Conservation (phyloP, 2,329 filamentous ascomycete species). For the Drechslerella dactyloides region DNA sequence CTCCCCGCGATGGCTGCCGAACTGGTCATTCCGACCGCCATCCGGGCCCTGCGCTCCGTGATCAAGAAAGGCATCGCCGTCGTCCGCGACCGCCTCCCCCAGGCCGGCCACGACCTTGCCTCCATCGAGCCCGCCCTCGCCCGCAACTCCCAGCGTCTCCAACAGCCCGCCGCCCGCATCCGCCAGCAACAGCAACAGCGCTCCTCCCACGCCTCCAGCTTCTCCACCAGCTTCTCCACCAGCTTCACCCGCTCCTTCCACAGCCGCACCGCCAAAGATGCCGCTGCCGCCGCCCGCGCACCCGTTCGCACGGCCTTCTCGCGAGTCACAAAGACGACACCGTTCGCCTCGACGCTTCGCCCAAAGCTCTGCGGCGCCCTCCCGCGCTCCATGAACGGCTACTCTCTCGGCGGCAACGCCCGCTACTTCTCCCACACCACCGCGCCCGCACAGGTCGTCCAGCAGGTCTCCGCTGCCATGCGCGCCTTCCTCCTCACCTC, state of each 20-base stretch:
- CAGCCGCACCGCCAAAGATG: slow-evolving; percentile 56
- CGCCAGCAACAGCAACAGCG: slow-evolving; percentile 70
- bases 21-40: slow-evolving; percentile 48
- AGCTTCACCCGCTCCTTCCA: slow-evolving; percentile 56
- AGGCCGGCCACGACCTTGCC: slow-evolving; percentile 60
- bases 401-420: slow-evolving; percentile 73
- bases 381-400: slow-evolving; percentile 86
- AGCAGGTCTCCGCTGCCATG: slow-evolving; percentile 87
- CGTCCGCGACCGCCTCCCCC: slow-evolving; percentile 60
- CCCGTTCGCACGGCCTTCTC: slow-evolving; percentile 66
- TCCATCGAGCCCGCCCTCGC: slow-evolving; percentile 68
- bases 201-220: slow-evolving; percentile 68
- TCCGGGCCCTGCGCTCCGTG: slow-evolving; percentile 58
- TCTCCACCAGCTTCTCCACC: slow-evolving; percentile 63
- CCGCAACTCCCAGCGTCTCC: slow-evolving; percentile 64
- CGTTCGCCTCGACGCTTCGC: slow-evolving; percentile 85
- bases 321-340: slow-evolving; percentile 74
- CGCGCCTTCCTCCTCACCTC: slow-evolving; percentile 92
- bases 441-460: slow-evolving; percentile 83
- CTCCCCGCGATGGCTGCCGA: slow-evolving; percentile 51
- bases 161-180: slow-evolving; percentile 68
- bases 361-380: slow-evolving; percentile 89
- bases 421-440: slow-evolving; percentile 84
- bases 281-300: slow-evolving; percentile 63
- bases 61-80: slow-evolving; percentile 61